Evolutionary conservation across 495 filamentous ascomycete genomes (phyloP).

Genomic region (Chlorociboria aeruginascens): DNA sequence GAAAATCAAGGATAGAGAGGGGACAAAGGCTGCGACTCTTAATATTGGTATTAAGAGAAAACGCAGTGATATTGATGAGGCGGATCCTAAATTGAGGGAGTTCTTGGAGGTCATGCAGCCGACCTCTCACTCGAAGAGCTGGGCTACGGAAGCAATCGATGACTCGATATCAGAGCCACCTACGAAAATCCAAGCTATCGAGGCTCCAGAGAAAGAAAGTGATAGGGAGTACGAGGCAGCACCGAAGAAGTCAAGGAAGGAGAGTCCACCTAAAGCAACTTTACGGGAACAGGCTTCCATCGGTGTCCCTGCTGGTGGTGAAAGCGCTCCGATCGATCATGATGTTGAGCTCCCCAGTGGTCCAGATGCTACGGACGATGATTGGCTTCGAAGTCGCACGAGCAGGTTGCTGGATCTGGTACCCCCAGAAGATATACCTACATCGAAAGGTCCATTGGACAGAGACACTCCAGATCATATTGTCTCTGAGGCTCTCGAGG

Average conservation of each 20-base stretch:
- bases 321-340: not conserved
- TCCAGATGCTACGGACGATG: conserved; percentile 51
- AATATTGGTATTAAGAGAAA: conserved; percentile 35
- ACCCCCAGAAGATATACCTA: conserved; percentile 40
- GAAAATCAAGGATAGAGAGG: conserved; percentile 13
- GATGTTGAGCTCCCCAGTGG: not conserved
- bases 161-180: conserved; percentile 32
- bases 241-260: conserved; percentile 28
- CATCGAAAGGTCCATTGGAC: not conserved
- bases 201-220: conserved; percentile 33
- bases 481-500: not conserved
- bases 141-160: conserved; percentile 47
- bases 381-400: conserved; percentile 92
- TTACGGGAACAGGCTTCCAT: not conserved
- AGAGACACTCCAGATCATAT: not conserved
- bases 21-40: conserved; percentile 14
- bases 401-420: conserved; percentile 77
- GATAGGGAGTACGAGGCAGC: conserved; percentile 58
- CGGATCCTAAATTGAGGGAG: conserved; percentile 73
- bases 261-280: conserved; percentile 10
- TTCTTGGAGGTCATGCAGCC: conserved; percentile 75
- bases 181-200: conserved; percentile 29
- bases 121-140: conserved; percentile 52
- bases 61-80: conserved; percentile 33
- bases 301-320: not conserved